Evolutionary conservation across 192 early-diverging fungal genomes (phyloP).

Genomic region (Cladochytrium replicatum): DNA sequence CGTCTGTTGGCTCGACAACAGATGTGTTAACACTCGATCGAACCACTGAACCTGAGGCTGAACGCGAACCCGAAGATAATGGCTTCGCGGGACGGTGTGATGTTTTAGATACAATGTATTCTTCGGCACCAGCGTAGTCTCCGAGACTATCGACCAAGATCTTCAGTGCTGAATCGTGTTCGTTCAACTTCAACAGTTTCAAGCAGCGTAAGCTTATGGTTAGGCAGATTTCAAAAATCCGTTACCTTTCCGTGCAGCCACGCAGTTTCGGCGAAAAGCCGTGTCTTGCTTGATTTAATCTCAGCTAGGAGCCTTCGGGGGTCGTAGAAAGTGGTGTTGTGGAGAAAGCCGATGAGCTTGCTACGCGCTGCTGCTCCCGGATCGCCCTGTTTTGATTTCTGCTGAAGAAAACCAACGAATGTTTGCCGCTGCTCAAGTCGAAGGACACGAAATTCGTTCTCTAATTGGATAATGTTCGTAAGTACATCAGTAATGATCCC

Average conservation of each 20-base stretch:
- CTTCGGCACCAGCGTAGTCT: conserved; percentile 22
- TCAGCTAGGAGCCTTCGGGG: too few species aligned
- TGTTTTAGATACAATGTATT: conserved; percentile 8
- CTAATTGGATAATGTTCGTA: background rate
- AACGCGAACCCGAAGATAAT: background rate
- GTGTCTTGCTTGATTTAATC: conserved; percentile 4
- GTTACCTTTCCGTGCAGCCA: background rate
- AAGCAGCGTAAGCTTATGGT: background rate
- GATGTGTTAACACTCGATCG: background rate
- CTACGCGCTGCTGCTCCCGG: too few species aligned
- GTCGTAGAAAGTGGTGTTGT: too few species aligned
- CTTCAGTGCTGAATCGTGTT: conserved; percentile 10
- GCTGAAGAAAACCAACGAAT: conserved; percentile 1
- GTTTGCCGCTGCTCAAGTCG: conserved; percentile 5
- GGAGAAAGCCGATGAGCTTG: too few species aligned
- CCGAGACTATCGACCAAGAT: conserved; percentile 5
- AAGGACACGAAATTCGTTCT: conserved; percentile 4
- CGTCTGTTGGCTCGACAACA: background rate
- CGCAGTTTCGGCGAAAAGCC: background rate
- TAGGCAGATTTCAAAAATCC: background rate
- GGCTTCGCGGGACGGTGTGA: background rate
- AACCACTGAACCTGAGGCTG: background rate
- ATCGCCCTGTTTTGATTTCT: too few species aligned
- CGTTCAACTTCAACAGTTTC: background rate
- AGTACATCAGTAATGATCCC: too few species aligned